These are phyloP conservation scores for Lactarius psammicola DNA, from an alignment of 768 basidiomycete species.

Conservation along the genomic window DNA sequence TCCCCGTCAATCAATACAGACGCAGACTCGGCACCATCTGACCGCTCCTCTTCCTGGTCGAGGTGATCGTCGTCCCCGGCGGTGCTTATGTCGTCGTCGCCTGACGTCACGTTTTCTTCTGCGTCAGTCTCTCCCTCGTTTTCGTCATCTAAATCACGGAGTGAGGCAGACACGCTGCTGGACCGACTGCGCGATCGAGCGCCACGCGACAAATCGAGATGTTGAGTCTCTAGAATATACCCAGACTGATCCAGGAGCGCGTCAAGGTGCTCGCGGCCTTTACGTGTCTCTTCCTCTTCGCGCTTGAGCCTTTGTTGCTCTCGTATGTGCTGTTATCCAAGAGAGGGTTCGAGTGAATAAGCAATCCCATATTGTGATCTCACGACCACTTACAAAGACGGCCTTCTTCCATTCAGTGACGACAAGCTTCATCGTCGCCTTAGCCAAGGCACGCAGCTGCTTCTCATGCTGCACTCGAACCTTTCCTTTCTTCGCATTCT, in stretches of 20 bases:
- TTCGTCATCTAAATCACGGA: conserved; percentile 26
- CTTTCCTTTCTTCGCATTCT: conserved; percentile 60
- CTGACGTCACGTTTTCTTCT: conserved; percentile 31
- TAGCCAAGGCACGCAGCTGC: conserved; percentile 62
- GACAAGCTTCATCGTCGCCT: conserved; percentile 67
- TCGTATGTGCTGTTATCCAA: conserved; percentile 58
- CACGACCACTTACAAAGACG: conserved; percentile 58
- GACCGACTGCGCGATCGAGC: conserved; percentile 58
- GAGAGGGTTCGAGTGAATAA: conserved; percentile 11
- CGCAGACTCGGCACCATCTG: conserved; percentile 31
- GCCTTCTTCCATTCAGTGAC: conserved; percentile 86
- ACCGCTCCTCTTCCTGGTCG: conserved; percentile 30
- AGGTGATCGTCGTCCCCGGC: conserved; percentile 12
- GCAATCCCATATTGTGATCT: background rate
- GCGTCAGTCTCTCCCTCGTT: conserved; percentile 26
- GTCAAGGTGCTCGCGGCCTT: conserved; percentile 84
- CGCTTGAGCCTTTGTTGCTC: conserved; percentile 60
- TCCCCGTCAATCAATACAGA: conserved; percentile 28
- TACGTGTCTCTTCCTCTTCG: conserved; percentile 74
- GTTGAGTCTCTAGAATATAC: conserved; percentile 81
- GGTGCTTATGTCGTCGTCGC: conserved; percentile 35
- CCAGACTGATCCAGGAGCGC: conserved; percentile 89
- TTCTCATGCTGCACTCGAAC: conserved; percentile 61
- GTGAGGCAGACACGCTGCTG: conserved; percentile 38
- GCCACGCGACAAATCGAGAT: conserved; percentile 58